Evolutionary conservation across 352 stramenopile species (phyloP).

Genomic region (Globisporangium orthogonon): DNA sequence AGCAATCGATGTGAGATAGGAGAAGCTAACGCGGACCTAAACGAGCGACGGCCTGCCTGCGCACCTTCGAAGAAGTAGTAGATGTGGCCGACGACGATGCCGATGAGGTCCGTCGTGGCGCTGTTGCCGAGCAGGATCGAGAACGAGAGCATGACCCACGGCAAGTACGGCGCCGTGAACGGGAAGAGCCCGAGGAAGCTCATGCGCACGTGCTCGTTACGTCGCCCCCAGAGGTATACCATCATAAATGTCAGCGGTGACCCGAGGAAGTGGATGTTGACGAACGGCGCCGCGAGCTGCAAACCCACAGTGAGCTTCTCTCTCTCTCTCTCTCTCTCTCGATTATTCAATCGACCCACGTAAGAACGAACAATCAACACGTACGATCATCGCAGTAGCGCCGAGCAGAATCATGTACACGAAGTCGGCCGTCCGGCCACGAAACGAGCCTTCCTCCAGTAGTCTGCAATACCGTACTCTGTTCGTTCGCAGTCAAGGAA

Average conservation of each 20-base stretch:
- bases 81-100: conserved; percentile 98
- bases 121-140: conserved; percentile 94
- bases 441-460: conserved; percentile 98
- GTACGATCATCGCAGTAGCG: conserved; percentile 90
- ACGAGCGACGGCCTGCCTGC: background rate
- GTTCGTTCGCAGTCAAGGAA: conserved; percentile 3
- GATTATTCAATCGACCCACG: too few relatives aligned
- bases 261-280: conserved; percentile 97
- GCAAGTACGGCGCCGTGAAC: conserved; percentile 97
- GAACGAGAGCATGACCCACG: conserved; percentile 97
- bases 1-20: background rate
- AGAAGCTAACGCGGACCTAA: background rate
- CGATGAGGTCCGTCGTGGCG: conserved; percentile 96
- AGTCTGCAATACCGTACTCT: conserved; percentile 93
- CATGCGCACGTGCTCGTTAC: conserved; percentile 96
- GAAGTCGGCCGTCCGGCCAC: conserved; percentile 95
- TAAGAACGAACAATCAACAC: conserved; percentile 9
- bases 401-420: conserved; percentile 98
- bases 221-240: conserved; percentile 97
- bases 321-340: too few relatives aligned
- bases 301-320: too few relatives aligned
- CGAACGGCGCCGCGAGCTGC: conserved; percentile 92
- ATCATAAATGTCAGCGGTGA: conserved; percentile 99
- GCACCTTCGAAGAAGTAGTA: conserved; percentile 98
- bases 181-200: conserved; percentile 96